Evolutionary conservation across 148 eudicot genomes (phyloP), one percentile per base, ranked within the genome.

Genomic region (Linanthus parryae): DNA sequence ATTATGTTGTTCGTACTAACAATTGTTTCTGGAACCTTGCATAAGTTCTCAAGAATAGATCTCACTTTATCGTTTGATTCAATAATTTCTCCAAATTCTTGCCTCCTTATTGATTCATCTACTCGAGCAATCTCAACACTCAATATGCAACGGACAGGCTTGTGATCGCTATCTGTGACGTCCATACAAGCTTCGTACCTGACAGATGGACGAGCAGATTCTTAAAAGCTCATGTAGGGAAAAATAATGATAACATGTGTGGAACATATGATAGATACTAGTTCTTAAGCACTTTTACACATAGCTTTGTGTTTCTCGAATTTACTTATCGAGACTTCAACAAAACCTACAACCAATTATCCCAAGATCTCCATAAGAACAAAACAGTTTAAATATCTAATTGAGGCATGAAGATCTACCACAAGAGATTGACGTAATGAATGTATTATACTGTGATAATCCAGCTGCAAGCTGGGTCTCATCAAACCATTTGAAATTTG

Each of bases 141-240:
- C 55, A 92, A 80, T 49, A 79, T 70, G 73, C 95, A 76, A 33
- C 99, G 96, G 11, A 92, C 99, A 45, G 96, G 99, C 72, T 92
- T 92, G 78, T 92, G 99, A 70, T 92, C 99, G 57, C 99, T 92
- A 43, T 92, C 99, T 25, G 85, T 87, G 63, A 92, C 99, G 56
- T 92, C 95, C 99, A 92, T 92, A 76, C 99, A 92, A 66, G 95
- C 90, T 56, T 88, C 96, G 58, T 92, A 92, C 80, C 99, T 92
- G 56, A 42, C 19, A 44, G 28, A 56, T 48, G 56, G 33, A 34
- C 19, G 65, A 34, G 25, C 31, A 17, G n/a, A 48, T n/a, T 22
- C 40, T 38, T 19, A 52, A 12, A 51, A n/a, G 11, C 46, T 21
- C 23, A 26, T 17, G 15, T 48, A 50, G 40, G 26, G 29, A 5